These are phyloP conservation scores for Amphirosellinia nigrospora DNA, from an alignment of 495 filamentous ascomycete genomes.

Conservation along the genomic window DNA sequence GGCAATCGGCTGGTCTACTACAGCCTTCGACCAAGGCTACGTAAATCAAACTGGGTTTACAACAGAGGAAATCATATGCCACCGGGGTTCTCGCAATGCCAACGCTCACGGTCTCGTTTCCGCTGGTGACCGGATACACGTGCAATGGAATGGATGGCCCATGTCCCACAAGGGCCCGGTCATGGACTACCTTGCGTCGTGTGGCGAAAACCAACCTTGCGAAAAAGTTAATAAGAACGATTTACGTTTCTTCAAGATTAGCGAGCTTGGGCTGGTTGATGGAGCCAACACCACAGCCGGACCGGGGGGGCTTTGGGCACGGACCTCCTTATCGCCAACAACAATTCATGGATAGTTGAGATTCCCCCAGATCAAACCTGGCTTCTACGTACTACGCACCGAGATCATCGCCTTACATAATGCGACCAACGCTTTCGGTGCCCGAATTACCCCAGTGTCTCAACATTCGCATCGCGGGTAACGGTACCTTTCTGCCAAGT, in stretches of 20 bases:
- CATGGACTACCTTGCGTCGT: conserved; percentile 72
- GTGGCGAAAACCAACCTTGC: conserved; percentile 63
- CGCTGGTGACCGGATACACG: conserved; percentile 59
- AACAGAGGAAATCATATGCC: conserved; percentile 69
- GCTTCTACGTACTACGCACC: conserved; percentile 75
- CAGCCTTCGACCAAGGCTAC: conserved; percentile 59
- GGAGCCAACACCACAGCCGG: conserved; percentile 35
- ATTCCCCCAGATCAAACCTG: conserved; percentile 66
- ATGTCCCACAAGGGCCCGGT: conserved; percentile 58
- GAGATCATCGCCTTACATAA: conserved; percentile 78
- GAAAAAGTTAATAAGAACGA: conserved; percentile 66
- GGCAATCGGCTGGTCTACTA: conserved; percentile 52
- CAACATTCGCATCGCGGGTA: conserved; percentile 58
- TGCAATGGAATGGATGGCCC: conserved; percentile 74
- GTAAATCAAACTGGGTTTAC: conserved; percentile 54
- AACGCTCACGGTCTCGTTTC: conserved; percentile 57
- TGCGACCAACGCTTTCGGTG: conserved; percentile 60
- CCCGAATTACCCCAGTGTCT: conserved; percentile 79
- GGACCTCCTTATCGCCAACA: conserved; percentile 69
- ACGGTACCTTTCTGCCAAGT: conserved; percentile 43
- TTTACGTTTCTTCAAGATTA: conserved; percentile 78
- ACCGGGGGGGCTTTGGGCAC: conserved; percentile 55
- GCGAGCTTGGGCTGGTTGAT: conserved; percentile 58
- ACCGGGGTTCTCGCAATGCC: conserved; percentile 61
- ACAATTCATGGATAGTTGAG: conserved; percentile 69